phyloP scores from a whole-genome alignment of 2,329 filamentous ascomycete genomes.

The Zymoseptoria tritici region DNA sequence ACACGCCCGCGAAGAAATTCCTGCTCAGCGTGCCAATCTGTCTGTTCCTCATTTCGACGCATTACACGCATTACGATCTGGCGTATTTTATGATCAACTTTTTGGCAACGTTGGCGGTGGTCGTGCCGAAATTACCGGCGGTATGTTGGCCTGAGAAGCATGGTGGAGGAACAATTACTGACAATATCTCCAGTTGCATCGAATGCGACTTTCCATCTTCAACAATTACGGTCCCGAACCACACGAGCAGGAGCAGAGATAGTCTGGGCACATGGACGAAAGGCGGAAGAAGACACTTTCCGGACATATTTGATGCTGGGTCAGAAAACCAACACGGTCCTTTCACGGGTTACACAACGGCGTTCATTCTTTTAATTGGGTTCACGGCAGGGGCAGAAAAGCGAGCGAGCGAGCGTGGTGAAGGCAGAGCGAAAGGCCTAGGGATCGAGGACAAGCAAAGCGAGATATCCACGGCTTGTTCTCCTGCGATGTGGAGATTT shows the following conservation, averaged over 20 bases:
- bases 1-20: conserved; percentile 98
- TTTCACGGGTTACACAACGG: not conserved
- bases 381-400: not conserved
- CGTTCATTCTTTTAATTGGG: not conserved
- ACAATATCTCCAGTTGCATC: conserved; percentile 27
- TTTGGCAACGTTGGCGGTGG: conserved; percentile 80
- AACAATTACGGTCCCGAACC: conserved; percentile 10
- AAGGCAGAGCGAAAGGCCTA: not conserved
- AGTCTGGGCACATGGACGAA: not conserved
- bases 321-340: not conserved
- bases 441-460: not conserved
- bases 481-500: not conserved
- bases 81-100: conserved; percentile 98
- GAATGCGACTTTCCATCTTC: conserved; percentile 32
- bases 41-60: conserved; percentile 91
- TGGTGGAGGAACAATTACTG: conserved; percentile 1
- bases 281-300: not conserved
- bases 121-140: conserved; percentile 92
- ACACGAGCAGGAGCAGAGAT: not conserved
- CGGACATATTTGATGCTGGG: not conserved
- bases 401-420: not conserved
- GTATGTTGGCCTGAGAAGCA: conserved; percentile 50
- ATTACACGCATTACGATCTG: conserved; percentile 97
- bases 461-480: not conserved
- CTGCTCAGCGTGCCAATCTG: conserved; percentile 88